A percentile compares a stretch with the other conserved stretches of the same genome.
phyloP scores from a whole-genome alignment of 352 stramenopile genomes.

The Pythium coloratum region DNA sequence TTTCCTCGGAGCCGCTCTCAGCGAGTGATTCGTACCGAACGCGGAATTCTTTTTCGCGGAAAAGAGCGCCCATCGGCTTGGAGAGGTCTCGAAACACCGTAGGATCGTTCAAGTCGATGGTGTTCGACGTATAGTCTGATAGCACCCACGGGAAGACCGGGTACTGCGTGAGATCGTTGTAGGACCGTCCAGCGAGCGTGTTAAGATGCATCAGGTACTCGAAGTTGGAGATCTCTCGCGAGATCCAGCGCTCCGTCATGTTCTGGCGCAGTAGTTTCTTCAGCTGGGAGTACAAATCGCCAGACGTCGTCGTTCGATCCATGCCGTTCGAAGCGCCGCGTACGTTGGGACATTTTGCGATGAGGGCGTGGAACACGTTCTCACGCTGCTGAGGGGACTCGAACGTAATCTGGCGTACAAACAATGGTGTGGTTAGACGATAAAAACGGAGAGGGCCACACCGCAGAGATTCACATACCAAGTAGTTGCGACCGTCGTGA shows the following conservation, averaged over 20 bases:
- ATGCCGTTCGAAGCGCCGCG: conserved; percentile 63
- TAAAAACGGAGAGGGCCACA: neutral
- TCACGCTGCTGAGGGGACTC: conserved; percentile 63
- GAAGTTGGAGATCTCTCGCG: conserved; percentile 85
- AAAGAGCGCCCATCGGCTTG: conserved; percentile 97
- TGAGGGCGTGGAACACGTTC: conserved; percentile 68
- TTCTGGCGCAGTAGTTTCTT: conserved; percentile 68
- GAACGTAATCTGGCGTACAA: conserved; percentile 52
- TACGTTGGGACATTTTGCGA: conserved; percentile 75
- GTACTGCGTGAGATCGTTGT: conserved; percentile 98
- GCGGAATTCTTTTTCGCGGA: conserved; percentile 84
- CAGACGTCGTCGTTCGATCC: conserved; percentile 40
- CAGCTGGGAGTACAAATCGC: conserved; percentile 69
- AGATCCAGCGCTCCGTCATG: conserved; percentile 79
- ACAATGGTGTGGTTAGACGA: neutral
- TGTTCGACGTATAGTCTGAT: conserved; percentile 92
- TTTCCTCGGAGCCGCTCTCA: conserved; percentile 32
- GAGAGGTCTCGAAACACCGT: conserved; percentile 93
- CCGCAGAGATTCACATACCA: conserved; percentile 38
- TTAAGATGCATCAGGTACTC: conserved; percentile 98
- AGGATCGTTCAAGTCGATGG: conserved; percentile 93
- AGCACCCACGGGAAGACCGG: conserved; percentile 99
- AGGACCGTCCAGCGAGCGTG: conserved; percentile 94
- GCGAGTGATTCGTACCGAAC: conserved; percentile 61
- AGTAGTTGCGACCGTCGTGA: conserved; percentile 69